Evolutionary conservation across 2,329 filamentous ascomycete genomes (phyloP), one percentile per base, ranked within the genome.

Genomic region (Lachnellula subtilissima): DNA sequence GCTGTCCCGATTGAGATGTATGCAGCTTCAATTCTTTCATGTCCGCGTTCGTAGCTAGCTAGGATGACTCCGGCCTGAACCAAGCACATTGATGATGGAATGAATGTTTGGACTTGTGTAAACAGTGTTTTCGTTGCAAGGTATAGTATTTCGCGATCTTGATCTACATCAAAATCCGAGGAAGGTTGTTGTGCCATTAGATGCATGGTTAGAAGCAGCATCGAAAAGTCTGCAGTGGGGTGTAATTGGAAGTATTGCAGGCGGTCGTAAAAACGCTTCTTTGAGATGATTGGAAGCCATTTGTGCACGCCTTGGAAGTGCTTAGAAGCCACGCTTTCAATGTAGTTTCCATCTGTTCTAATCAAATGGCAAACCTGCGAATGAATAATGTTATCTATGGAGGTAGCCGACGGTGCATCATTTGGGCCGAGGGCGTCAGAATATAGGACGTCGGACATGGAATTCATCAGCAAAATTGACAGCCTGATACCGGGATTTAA

Each of bases 231-330:
- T 42, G 62, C 57, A 14, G 59, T 47, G 5, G 62, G 56, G 23
- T 37, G 12, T n/a, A 39, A 40, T 17, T 53, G 50, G 32, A 55
- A 57, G n/a, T 55, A 51, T 2, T 48, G 52, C 6, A 57, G 53
- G 5, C 55, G 49, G 46, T 61, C 56, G 14, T 53, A 52, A 40
- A 65, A 64, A 8, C 53, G 32, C 36, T 53, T 64, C 25, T 51
- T 52, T 14, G 63, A 65, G n/a, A 65, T 53, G 15, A 65, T 60
- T 9, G 62, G 64, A 3, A 63, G 37, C 61, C 62, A 65, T 2
- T 14, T 46, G 50, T 65, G 64, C 9, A 64, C 52, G 7, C 61
- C 57, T 37, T 53, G 39, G 49, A 65, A 65, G 47, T 62, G 64
- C 36, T 45, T 53, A 11, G 48, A 45, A 0, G 57, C 49, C 12